Evolutionary conservation across 2,329 filamentous ascomycete species (phyloP).

Genomic region (Dactylellina haptotyla): DNA sequence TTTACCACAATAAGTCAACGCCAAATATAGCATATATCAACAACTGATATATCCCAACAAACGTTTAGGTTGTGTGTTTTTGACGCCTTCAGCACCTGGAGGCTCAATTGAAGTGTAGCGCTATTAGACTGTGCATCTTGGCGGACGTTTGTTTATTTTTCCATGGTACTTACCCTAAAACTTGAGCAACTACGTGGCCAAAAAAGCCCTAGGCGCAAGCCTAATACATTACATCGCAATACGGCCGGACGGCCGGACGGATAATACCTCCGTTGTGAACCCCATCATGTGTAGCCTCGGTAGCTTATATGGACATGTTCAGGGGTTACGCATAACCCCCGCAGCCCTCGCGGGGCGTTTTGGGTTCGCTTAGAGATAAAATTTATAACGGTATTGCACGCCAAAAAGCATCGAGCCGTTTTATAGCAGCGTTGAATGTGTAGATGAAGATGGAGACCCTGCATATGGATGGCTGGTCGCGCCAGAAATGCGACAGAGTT

Average conservation of each 20-base stretch:
- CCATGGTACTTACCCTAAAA: background rate
- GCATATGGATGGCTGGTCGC: background rate
- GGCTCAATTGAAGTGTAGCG: background rate
- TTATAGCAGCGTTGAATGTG: background rate
- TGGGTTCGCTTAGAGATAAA: background rate
- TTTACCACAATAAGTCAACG: background rate
- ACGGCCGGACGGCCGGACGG: background rate
- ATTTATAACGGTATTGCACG: too few species aligned
- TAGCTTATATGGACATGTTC: background rate
- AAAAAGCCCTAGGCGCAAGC: background rate
- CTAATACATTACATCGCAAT: background rate
- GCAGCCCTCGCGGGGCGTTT: background rate
- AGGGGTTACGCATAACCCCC: background rate
- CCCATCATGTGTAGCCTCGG: background rate
- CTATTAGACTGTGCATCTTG: background rate
- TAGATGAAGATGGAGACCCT: background rate
- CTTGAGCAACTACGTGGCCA: background rate
- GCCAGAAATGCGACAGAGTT: background rate
- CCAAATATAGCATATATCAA: background rate
- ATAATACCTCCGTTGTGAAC: background rate
- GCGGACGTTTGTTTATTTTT: background rate
- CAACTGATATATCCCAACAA: background rate
- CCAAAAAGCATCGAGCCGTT: too few species aligned
- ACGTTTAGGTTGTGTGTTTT: background rate
- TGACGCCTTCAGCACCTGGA: background rate